Evolutionary conservation across 1,139 yeast genomes (phyloP).

Genomic region (Sugiyamaella grinbergsii): DNA sequence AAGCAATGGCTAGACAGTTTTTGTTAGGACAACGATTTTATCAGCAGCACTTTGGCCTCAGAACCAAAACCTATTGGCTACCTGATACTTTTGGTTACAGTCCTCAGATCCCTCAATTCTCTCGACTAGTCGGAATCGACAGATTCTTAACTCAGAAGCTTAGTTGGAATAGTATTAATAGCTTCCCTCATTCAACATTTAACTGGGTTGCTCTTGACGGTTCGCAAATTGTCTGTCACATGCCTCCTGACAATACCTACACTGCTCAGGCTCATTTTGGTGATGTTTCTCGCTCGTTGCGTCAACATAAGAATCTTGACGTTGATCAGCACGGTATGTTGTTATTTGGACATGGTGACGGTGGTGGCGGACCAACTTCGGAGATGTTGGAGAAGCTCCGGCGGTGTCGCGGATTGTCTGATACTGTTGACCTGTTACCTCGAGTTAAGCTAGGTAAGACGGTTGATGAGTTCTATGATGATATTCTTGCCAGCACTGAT

Average conservation of each 20-base stretch:
- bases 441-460: conserved; percentile 74
- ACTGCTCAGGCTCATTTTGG: conserved; percentile 93
- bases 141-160: conserved; percentile 89
- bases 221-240: conserved; percentile 87
- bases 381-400: conserved; percentile 92
- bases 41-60: conserved; percentile 71
- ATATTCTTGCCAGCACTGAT: conserved; percentile 61
- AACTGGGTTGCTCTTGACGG: conserved; percentile 97
- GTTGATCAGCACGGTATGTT: conserved; percentile 74
- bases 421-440: conserved; percentile 77
- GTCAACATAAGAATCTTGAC: conserved; percentile 80
- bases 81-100: conserved; percentile 98
- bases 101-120: conserved; percentile 91
- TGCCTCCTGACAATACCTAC: conserved; percentile 97
- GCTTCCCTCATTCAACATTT: conserved; percentile 85
- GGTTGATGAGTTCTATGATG: conserved; percentile 77
- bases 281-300: conserved; percentile 77
- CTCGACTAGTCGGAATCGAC: conserved; percentile 79
- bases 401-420: conserved; percentile 83
- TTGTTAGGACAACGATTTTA: conserved; percentile 87
- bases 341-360: conserved; percentile 92
- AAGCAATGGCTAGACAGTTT: conserved; percentile 84
- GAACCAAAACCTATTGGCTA: conserved; percentile 81
- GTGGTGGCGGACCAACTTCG: conserved; percentile 97
- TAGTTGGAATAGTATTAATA: conserved; percentile 93